Percentiles rank a stretch among this genome's conserved stretches.
Evolutionary conservation across 371 early-diverging fungal species (phyloP).

Genomic region (Mucor sp.): DNA sequence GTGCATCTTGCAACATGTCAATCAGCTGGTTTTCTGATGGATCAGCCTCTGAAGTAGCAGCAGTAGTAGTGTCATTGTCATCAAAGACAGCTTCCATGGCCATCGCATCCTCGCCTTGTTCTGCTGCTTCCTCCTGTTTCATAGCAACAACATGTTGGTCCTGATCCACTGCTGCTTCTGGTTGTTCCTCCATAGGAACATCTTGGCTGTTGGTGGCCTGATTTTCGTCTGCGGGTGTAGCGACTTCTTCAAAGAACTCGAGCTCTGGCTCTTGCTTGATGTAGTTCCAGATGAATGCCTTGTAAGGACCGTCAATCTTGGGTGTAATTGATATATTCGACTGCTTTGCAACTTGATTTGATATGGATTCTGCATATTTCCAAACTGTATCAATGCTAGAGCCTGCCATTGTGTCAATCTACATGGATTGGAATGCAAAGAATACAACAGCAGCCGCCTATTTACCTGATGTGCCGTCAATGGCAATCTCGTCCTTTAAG

Average conservation of each 20-base stretch:
- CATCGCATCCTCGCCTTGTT: background rate
- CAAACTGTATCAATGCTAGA: constrained; percentile 18
- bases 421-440: background rate
- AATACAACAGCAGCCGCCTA: background rate
- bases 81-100: background rate
- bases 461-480: constrained; percentile 26
- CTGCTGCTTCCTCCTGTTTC: background rate
- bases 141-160: background rate
- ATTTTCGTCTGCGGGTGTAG: background rate
- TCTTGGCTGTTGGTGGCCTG: background rate
- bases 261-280: constrained; percentile 14
- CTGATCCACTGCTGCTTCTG: background rate
- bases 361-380: constrained; percentile 14
- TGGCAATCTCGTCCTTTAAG: constrained; percentile 31
- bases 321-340: constrained; percentile 9
- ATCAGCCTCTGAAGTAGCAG: background rate
- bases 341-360: constrained; percentile 4
- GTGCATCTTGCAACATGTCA: background rate
- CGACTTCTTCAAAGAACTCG: constrained; percentile 15
- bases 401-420: constrained; percentile 11
- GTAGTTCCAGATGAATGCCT: constrained; percentile 33
- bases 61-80: background rate
- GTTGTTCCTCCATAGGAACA: background rate
- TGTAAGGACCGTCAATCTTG: constrained; percentile 30
- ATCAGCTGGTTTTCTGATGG: background rate